Evolutionary conservation across 257 asterid species (phyloP), one percentile per base, ranked within the genome.

Genomic region (Plantago ovata): DNA sequence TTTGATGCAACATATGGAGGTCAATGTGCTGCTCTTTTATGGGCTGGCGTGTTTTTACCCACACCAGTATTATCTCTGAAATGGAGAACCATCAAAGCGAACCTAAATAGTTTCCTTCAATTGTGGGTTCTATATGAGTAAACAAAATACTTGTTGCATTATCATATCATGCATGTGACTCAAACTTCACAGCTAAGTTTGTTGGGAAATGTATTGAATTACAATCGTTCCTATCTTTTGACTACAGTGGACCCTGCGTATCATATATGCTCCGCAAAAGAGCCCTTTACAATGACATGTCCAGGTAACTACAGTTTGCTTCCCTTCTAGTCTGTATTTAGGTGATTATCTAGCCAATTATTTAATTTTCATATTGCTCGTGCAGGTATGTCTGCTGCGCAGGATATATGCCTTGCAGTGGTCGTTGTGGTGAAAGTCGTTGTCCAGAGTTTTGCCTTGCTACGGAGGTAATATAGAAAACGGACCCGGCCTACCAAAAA

Each of bases 341-440:
- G 42, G 43, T 47, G 33, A 38, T 49, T 40, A 48, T 61, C 40
- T 53, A 65, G 60, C 67, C 41, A 11, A 28, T 53, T 33, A 38
- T 23, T 24, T 39, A 50, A 36, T 58, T 38, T 63, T 61, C 11
- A 12, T 72, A 47, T 47, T 54, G 21, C 67, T 50, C 49, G 69
- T 49, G 59, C 57, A 93, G 99, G 85, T 89, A 93, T 76, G 81
- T 74, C 40, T 93, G 99, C 65, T 93, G 99, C 72, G 99, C 97
- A 62, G 99, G 99, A 49, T 93, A 93, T 74, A 73, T 93, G 96
- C 99, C 99, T 59, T 93, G 99, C 85, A 93, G 99, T 77, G 99
- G 99, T 56, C 84, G 95, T 28, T 93, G 99, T 67, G 99, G 97
- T 69, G 99, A 93, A 79, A 93, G 96, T 69, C 78, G 80, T 23